Evolutionary conservation across 1,284 basidiomycete species (phyloP).

Genomic region (Takashimella koratensis): DNA sequence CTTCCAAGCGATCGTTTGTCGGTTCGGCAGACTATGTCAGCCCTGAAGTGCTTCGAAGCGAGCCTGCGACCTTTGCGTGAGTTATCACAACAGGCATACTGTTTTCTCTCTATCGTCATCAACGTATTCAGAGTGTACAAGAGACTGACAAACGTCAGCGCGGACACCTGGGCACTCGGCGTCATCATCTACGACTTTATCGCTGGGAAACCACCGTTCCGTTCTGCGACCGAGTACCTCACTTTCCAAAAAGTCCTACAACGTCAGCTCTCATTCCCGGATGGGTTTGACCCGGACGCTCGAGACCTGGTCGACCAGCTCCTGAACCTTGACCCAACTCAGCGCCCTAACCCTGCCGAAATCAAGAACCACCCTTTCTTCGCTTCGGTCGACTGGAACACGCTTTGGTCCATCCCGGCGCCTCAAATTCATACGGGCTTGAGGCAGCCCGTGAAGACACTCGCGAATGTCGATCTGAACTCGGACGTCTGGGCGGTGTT

Average conservation of each 20-base stretch:
- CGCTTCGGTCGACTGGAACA: slow-evolving; percentile 62
- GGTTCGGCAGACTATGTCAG: slow-evolving; percentile 95
- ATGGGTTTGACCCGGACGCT: slow-evolving; percentile 51
- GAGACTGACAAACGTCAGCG: too few species aligned
- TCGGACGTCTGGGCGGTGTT: slow-evolving; percentile 44
- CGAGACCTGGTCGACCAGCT: slow-evolving; percentile 50
- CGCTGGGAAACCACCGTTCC: slow-evolving; percentile 55
- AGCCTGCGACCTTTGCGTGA: slow-evolving; percentile 53
- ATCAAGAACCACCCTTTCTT: slow-evolving; percentile 78
- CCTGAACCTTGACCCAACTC: slow-evolving; percentile 60
- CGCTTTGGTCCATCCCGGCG: slow-evolving; percentile 62
- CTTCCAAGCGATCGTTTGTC: slow-evolving; percentile 67
- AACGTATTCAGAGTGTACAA: too few species aligned
- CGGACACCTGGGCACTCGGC: slow-evolving; percentile 58
- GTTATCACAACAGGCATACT: slow-evolving; percentile 8
- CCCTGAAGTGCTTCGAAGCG: slow-evolving; percentile 80
- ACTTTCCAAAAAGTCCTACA: slow-evolving; percentile 58
- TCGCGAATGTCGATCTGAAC: slow-evolving; percentile 20
- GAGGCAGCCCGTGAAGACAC: slow-evolving; percentile 23
- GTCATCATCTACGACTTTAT: slow-evolving; percentile 57
- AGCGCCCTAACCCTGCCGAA: slow-evolving; percentile 58
- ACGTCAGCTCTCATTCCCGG: slow-evolving; percentile 52
- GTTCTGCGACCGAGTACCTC: slow-evolving; percentile 57
- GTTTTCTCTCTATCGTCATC: too few species aligned
- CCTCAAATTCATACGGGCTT: slow-evolving; percentile 50